phyloP scores from a whole-genome alignment of 1,139 yeast species.

The Scheffersomyces stambukii region DNA sequence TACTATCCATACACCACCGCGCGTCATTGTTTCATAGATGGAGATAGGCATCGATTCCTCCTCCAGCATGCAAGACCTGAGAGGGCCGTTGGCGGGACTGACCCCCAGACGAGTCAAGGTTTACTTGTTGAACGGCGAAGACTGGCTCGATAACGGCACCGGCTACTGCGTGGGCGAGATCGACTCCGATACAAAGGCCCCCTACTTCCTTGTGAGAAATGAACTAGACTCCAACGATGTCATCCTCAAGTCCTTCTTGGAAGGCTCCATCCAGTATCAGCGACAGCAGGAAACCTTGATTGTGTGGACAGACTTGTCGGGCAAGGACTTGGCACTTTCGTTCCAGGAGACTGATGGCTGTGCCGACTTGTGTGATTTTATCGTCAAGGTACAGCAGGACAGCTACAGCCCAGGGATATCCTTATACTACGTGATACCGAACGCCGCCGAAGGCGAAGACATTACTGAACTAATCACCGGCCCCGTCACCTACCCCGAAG shows the following conservation, averaged over 20 bases:
- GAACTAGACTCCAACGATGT: constrained; percentile 60
- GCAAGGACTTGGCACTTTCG: constrained; percentile 81
- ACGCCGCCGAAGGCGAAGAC: constrained; percentile 34
- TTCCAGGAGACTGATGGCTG: constrained; percentile 95
- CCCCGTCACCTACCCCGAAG: constrained; percentile 66
- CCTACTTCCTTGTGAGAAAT: constrained; percentile 69
- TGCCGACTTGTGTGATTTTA: constrained; percentile 74
- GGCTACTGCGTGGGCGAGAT: constrained; percentile 82
- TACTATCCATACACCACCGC: too few relatives aligned
- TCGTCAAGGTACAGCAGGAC: constrained; percentile 61
- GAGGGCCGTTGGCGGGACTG: constrained; percentile 9
- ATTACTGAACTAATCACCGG: constrained; percentile 79
- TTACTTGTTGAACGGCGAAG: constrained; percentile 72
- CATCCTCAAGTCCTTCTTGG: constrained; percentile 60
- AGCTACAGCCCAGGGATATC: constrained; percentile 65
- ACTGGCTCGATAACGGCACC: constrained; percentile 92
- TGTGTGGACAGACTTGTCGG: constrained; percentile 85
- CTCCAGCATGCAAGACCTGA: background rate
- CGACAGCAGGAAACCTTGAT: constrained; percentile 92
- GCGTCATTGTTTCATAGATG: too few relatives aligned
- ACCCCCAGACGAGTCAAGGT: constrained; percentile 81
- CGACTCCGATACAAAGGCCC: constrained; percentile 33
- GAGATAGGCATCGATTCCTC: too few relatives aligned
- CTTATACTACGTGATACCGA: constrained; percentile 65
- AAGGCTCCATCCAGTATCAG: constrained; percentile 80